Conservation (phyloP, 176 grass and related monocot species). For the Carex parvula region DNA sequence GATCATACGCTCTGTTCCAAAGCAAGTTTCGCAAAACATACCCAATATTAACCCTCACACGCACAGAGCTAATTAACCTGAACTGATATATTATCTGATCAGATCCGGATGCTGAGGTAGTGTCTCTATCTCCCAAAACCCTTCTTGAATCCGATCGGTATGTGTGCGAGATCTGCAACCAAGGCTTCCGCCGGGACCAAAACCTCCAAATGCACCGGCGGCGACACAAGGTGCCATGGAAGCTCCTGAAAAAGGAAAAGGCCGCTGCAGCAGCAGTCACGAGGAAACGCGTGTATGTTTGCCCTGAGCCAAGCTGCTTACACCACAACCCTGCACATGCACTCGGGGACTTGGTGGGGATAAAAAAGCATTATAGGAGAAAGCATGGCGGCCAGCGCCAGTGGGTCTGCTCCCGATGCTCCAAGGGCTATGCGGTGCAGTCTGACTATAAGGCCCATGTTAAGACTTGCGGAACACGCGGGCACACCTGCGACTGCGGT, state of each 20-base stretch:
- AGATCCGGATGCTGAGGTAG: constrained; percentile 92
- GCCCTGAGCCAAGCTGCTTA: constrained; percentile 83
- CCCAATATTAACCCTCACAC: neutral
- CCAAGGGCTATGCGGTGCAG: constrained; percentile 93
- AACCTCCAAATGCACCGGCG: constrained; percentile 96
- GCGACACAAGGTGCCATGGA: constrained; percentile 89
- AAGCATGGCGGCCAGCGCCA: constrained; percentile 85
- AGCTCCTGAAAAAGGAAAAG: constrained; percentile 50
- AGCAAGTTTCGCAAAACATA: neutral
- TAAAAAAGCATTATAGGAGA: constrained; percentile 90
- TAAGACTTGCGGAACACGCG: constrained; percentile 89
- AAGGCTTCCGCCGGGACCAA: constrained; percentile 87
- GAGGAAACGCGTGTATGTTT: constrained; percentile 71
- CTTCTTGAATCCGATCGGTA: constrained; percentile 87
- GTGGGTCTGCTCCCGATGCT: constrained; percentile 77
- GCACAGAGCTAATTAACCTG: neutral
- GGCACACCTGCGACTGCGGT: constrained; percentile 88
- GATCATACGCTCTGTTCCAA: neutral
- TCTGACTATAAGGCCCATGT: constrained; percentile 88
- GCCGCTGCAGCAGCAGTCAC: neutral
- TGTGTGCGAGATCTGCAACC: constrained; percentile 92
- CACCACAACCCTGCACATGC: constrained; percentile 85
- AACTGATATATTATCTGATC: neutral
- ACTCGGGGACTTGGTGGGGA: constrained; percentile 81
- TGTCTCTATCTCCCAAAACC: constrained; percentile 73